phyloP scores from a whole-genome alignment of 2,329 filamentous ascomycete species.

The Zasmidium cellare region DNA sequence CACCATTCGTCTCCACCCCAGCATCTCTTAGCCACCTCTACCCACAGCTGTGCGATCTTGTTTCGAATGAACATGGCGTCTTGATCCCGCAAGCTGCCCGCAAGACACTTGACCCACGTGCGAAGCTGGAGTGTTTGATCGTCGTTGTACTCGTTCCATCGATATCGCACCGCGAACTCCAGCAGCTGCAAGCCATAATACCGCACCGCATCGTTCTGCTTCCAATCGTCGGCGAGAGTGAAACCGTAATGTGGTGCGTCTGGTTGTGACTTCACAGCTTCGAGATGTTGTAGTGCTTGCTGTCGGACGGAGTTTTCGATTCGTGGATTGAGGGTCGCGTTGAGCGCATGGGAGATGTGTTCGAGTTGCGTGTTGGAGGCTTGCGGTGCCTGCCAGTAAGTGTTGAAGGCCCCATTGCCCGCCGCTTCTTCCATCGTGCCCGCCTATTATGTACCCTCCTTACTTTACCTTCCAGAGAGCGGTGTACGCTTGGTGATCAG shows the following conservation, averaged over 20 bases:
- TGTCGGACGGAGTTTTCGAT: slow-evolving; percentile 79
- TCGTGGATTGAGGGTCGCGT: slow-evolving; percentile 79
- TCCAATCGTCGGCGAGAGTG: slow-evolving; percentile 71
- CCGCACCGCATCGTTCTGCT: slow-evolving; percentile 77
- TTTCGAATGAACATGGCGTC: slow-evolving; percentile 86
- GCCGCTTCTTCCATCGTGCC: slow-evolving; percentile 14
- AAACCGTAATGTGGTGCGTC: slow-evolving; percentile 86
- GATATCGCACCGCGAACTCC: slow-evolving; percentile 84
- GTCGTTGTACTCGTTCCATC: slow-evolving; percentile 71
- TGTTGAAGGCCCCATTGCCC: slow-evolving; percentile 19
- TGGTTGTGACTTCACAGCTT: slow-evolving; percentile 75
- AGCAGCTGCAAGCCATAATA: slow-evolving; percentile 93
- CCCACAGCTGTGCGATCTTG: slow-evolving; percentile 93
- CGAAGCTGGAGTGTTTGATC: slow-evolving; percentile 70
- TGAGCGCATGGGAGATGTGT: slow-evolving; percentile 79
- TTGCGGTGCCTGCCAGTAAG: slow-evolving; percentile 21
- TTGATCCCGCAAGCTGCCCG: slow-evolving; percentile 65
- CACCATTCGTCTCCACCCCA: slow-evolving; percentile 82
- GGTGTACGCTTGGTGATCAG: neutral
- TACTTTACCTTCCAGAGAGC: neutral
- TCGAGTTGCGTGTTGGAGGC: slow-evolving; percentile 44
- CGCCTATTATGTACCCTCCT: neutral
- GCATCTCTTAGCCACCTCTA: slow-evolving; percentile 86
- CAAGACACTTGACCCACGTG: slow-evolving; percentile 76
- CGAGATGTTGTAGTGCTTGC: slow-evolving; percentile 82